Percentiles rank a stretch among this genome's conserved stretches.
phyloP scores from a whole-genome alignment of 1,139 yeast species.

The Wickerhamomyces sp. region DNA sequence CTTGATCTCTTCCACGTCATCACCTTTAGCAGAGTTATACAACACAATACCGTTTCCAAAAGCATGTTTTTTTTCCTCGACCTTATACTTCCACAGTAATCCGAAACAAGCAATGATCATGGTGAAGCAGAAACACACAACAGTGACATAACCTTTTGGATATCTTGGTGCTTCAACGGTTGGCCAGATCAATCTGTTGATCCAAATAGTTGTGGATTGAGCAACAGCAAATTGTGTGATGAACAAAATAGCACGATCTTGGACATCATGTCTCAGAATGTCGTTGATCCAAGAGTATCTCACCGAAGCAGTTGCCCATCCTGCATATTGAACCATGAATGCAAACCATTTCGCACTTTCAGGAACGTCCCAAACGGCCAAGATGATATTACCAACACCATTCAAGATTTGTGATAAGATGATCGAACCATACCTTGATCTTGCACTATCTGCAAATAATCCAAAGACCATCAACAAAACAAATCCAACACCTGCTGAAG shows the following conservation, averaged over 20 bases:
- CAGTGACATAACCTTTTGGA: constrained; percentile 39
- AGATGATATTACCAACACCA: not conserved
- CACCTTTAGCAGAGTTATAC: constrained; percentile 25
- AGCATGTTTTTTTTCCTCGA: constrained; percentile 50
- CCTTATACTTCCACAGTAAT: constrained; percentile 54
- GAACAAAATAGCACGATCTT: constrained; percentile 31
- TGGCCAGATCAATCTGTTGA: constrained; percentile 44
- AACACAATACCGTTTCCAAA: constrained; percentile 46
- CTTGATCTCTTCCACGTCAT: constrained; percentile 4
- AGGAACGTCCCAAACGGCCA: constrained; percentile 18
- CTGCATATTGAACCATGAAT: constrained; percentile 28
- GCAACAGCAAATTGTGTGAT: constrained; percentile 30
- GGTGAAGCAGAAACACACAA: constrained; percentile 38
- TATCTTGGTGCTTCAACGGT: constrained; percentile 51
- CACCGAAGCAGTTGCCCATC: constrained; percentile 31
- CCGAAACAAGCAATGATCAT: constrained; percentile 49
- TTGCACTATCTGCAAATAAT: constrained; percentile 22
- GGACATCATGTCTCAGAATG: constrained; percentile 31
- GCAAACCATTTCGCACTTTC: constrained; percentile 30
- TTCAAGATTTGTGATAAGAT: constrained; percentile 1
- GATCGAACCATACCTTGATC: constrained; percentile 34
- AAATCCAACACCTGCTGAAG: constrained; percentile 31
- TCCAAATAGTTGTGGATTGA: constrained; percentile 32
- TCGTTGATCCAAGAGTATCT: constrained; percentile 32
- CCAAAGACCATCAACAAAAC: constrained; percentile 28